phyloP scores from a whole-genome alignment of 352 stramenopile species.

The Blastocystis sp. region DNA sequence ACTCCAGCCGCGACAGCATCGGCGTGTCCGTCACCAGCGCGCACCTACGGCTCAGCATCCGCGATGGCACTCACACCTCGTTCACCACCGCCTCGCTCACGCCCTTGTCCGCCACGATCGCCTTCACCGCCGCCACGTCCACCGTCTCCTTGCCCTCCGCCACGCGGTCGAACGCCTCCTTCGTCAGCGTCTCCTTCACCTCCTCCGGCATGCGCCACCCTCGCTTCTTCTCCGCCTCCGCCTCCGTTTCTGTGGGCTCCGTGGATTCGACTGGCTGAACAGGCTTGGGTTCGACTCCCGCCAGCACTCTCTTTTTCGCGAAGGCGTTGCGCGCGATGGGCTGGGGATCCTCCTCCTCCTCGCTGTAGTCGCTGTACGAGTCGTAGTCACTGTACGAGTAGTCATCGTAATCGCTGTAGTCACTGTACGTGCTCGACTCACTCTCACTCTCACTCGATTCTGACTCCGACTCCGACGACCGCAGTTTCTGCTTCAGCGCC shows the following conservation, averaged over 20 bases:
- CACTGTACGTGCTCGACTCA: slow-evolving; percentile 53
- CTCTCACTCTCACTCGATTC: background rate
- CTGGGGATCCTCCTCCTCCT: background rate
- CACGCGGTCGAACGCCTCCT: slow-evolving; percentile 10
- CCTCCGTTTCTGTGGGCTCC: background rate
- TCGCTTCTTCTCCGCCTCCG: background rate
- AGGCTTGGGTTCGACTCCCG: background rate
- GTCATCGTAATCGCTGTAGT: slow-evolving; percentile 37
- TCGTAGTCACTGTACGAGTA: background rate
- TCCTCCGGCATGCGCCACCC: slow-evolving; percentile 33
- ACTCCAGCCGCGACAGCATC: background rate
- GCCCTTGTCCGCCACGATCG: background rate
- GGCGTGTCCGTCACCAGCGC: background rate
- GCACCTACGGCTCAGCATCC: background rate
- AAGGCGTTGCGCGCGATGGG: background rate
- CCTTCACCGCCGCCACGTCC: background rate
- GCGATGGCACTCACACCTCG: background rate
- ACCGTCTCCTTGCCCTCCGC: background rate
- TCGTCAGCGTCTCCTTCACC: background rate
- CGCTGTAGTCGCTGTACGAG: slow-evolving; percentile 46
- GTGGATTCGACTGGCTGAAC: background rate
- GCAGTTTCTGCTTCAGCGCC: background rate
- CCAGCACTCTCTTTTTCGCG: background rate
- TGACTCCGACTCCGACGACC: background rate
- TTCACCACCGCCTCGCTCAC: background rate